Conservation (phyloP, 2,329 filamentous ascomycete species). For the Colletotrichum musae region DNA sequence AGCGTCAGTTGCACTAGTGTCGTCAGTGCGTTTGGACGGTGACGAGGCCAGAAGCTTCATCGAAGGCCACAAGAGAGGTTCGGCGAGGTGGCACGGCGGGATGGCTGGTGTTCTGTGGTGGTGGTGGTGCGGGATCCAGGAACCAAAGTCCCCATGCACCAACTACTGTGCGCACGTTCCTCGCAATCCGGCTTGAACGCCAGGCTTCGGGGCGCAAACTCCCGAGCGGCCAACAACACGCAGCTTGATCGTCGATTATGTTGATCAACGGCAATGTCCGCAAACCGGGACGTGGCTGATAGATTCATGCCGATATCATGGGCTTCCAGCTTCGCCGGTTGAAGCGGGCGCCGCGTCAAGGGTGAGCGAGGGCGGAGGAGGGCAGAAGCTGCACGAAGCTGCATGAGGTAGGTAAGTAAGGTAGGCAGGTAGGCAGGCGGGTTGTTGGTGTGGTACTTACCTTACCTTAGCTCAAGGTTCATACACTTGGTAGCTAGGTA, state of each 20-base stretch:
- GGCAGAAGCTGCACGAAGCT: not conserved
- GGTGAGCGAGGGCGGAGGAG: not conserved
- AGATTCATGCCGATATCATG: too few species aligned
- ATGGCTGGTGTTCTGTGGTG: too few species aligned
- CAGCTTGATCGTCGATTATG: not conserved
- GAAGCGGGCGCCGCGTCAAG: not conserved
- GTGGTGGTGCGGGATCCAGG: too few species aligned
- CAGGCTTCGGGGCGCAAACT: not conserved
- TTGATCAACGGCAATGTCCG: constrained; percentile 3
- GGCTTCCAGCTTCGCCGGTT: not conserved
- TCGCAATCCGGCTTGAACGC: not conserved
- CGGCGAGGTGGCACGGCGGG: not conserved
- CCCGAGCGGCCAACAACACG: not conserved
- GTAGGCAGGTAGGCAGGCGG: too few species aligned
- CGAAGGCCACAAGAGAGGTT: constrained; percentile 28
- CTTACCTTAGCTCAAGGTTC: too few species aligned
- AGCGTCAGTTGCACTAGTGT: constrained; percentile 23
- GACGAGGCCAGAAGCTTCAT: constrained; percentile 29
- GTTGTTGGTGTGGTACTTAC: not conserved
- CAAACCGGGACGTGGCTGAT: not conserved
- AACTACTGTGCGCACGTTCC: constrained; percentile 1
- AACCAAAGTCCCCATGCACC: not conserved
- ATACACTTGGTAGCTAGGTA: too few species aligned
- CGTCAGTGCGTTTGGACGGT: constrained; percentile 18
- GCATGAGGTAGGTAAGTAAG: too few species aligned